phyloP scores from a whole-genome alignment of 805 yeast genomes.

The Nakazawaea holstii region DNA sequence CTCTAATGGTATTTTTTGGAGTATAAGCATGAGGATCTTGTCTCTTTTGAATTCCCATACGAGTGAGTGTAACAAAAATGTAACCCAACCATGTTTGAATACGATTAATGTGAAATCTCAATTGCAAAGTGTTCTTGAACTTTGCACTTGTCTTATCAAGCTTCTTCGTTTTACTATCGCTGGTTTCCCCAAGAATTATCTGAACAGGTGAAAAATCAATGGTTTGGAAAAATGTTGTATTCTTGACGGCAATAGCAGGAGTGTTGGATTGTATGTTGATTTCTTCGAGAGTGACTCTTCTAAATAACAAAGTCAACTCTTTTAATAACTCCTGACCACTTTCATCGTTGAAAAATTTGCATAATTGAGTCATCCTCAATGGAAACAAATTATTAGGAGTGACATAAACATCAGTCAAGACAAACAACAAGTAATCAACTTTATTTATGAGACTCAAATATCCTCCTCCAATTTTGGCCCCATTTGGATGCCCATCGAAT shows the following conservation, averaged over 20 bases:
- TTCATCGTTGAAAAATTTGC: conserved; percentile 34
- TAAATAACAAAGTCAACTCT: conserved; percentile 39
- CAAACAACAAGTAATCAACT: conserved; percentile 40
- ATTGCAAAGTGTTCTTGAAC: conserved; percentile 55
- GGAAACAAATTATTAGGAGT: conserved; percentile 47
- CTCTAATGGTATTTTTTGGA: conserved; percentile 22
- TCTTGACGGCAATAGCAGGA: conserved; percentile 41
- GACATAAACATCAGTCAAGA: conserved; percentile 51
- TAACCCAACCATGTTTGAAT: conserved; percentile 37
- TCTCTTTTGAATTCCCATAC: conserved; percentile 31
- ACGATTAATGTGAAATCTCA: conserved; percentile 45
- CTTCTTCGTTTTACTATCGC: conserved; percentile 24
- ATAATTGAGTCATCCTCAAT: conserved; percentile 35
- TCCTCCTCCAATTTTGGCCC: conserved; percentile 24
- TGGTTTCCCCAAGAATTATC: conserved; percentile 38
- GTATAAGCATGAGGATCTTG: conserved; percentile 32
- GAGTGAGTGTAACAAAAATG: conserved; percentile 23
- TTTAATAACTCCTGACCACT: conserved; percentile 35
- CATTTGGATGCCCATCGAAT: conserved; percentile 22
- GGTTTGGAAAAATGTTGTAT: conserved; percentile 32
- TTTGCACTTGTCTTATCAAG: conserved; percentile 48
- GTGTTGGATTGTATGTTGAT: conserved; percentile 39
- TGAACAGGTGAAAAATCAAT: conserved; percentile 34
- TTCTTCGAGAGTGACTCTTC: conserved; percentile 55
- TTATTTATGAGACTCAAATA: conserved; percentile 30